Conservation (phyloP, 192 early-diverging fungal species). For the Haplosporangium gracile region DNA sequence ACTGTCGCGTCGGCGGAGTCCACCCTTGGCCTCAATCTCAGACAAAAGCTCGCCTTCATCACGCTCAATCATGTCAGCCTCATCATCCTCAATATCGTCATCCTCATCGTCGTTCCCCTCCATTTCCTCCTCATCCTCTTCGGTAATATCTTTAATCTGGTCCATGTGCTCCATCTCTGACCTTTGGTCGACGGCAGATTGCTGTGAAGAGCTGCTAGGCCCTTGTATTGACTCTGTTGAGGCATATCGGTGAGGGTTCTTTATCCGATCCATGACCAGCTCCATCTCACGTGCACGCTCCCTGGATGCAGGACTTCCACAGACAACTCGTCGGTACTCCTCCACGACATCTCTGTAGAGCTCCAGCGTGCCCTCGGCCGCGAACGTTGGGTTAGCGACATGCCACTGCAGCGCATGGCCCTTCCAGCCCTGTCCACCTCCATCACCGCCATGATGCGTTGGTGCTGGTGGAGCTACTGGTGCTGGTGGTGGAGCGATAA, state of each 20-base stretch:
- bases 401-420: slow-evolving; percentile 52
- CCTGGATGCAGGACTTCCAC: slow-evolving; percentile 29
- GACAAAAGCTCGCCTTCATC: slow-evolving; percentile 33
- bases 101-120: slow-evolving; percentile 22
- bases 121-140: slow-evolving; percentile 23
- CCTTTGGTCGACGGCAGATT: background rate
- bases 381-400: slow-evolving; percentile 55
- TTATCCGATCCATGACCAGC: slow-evolving; percentile 42
- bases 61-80: slow-evolving; percentile 2
- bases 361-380: slow-evolving; percentile 51
- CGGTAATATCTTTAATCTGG: slow-evolving; percentile 4
- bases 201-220: background rate
- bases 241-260: slow-evolving; percentile 40
- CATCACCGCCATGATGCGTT: slow-evolving; percentile 33
- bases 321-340: slow-evolving; percentile 45
- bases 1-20: slow-evolving; percentile 51
- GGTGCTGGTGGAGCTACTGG: slow-evolving; percentile 23
- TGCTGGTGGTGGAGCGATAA: slow-evolving; percentile 38
- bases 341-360: slow-evolving; percentile 49
- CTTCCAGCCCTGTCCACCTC: slow-evolving; percentile 54
- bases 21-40: slow-evolving; percentile 52
- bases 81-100: background rate
- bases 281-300: slow-evolving; percentile 41
- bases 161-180: slow-evolving; percentile 5
- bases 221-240: background rate